Base-by-base conservation (phyloP, 2,329 filamentous ascomycete genomes). In the Talaromyces sp. region DNA sequence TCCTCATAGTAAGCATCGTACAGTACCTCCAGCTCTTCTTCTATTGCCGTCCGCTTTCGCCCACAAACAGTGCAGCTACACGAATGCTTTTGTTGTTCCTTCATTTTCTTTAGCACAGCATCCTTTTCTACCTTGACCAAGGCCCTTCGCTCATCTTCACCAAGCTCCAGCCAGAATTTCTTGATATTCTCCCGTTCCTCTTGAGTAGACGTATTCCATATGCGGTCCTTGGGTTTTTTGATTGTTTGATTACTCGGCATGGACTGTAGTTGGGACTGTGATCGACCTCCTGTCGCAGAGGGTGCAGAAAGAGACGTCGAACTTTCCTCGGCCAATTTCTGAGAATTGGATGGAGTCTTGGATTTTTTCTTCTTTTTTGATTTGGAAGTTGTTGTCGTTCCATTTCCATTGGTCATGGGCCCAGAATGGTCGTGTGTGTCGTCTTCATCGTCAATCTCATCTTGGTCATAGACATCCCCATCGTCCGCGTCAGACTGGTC, bases 1-100 rank as follows among this genome's bases (percentile, higher is more conserved):
- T 99, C 95, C 76, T 97, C 90, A 76, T 99, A 99, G 79, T 99
- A 99, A 68, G 94, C 94, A 81, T 99, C 95, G 78, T 99, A 99
- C 13, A 99, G 85, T 19, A 96, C 93, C 76, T 99, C 95, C 13
- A 99, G 84, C 78, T 99, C 95, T 79, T 99, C 95, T 79, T 99
- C 95, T 71, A 99, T 99, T 45, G 95, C 95, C 13, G 91, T 97
- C 62, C 95, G 88, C 82, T 99, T 99, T 70, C 95, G 87, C 62
- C 95, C 95, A 77, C 95, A 99, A 47, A 99, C 94, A 4, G 93
- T 96, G 79, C 95, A 99, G 77, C 93, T 97, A 82, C 95, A 99
- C 2, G 94, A 98, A 77, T 98, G 93, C 79, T 98, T 98, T 78
- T 99, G 95, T 78, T 99, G 95, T 78, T 99, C 95, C 83, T 99